These are phyloP conservation scores for Clavariopsis aquatica DNA, from an alignment of 495 filamentous ascomycete species.

Conservation along the genomic window DNA sequence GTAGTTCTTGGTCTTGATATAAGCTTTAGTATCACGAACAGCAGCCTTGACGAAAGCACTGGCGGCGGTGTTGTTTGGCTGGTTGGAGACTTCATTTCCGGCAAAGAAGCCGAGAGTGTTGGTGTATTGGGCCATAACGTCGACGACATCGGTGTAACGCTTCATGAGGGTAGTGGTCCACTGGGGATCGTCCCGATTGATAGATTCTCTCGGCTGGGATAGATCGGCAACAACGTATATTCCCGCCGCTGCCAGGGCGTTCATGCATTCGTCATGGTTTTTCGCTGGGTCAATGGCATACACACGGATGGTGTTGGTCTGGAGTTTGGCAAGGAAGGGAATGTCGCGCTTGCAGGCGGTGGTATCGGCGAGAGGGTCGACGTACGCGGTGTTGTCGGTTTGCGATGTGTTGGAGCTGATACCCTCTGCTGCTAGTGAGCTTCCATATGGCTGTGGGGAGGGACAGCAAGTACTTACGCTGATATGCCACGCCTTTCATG, in stretches of 20 bases:
- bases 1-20: slow-evolving; percentile 78
- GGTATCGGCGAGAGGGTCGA: slow-evolving; percentile 71
- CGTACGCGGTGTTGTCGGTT: slow-evolving; percentile 49
- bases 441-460: neutral
- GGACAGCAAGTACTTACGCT: slow-evolving; percentile 49
- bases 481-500: slow-evolving; percentile 91
- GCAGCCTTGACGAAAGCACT: slow-evolving; percentile 95
- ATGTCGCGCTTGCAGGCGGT: slow-evolving; percentile 76
- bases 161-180: slow-evolving; percentile 77
- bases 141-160: slow-evolving; percentile 81
- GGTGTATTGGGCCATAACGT: slow-evolving; percentile 73
- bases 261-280: slow-evolving; percentile 86
- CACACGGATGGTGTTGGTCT: slow-evolving; percentile 88
- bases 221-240: slow-evolving; percentile 95
- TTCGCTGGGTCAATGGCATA: slow-evolving; percentile 82
- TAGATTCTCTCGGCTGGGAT: slow-evolving; percentile 73
- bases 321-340: slow-evolving; percentile 71
- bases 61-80: slow-evolving; percentile 74
- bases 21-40: slow-evolving; percentile 89
- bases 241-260: slow-evolving; percentile 74
- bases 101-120: slow-evolving; percentile 96
- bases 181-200: slow-evolving; percentile 73
- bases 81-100: slow-evolving; percentile 94
- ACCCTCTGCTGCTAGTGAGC: slow-evolving; percentile 49
- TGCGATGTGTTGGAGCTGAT: slow-evolving; percentile 50